Evolutionary conservation across 148 eudicot species (phyloP).

Genomic region (Beta vulgaris): DNA sequence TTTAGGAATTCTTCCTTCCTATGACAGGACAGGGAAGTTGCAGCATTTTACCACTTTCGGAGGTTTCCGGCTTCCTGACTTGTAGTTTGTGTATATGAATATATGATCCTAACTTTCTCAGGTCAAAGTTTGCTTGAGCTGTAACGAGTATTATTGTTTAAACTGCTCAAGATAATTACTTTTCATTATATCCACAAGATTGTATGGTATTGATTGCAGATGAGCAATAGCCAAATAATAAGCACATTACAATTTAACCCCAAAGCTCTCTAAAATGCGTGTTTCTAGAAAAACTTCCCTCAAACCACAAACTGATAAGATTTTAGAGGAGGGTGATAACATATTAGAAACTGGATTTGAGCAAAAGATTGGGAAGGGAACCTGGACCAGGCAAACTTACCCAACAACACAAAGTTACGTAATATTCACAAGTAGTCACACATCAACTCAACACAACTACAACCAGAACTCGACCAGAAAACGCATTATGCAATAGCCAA

Average conservation of each 20-base stretch:
- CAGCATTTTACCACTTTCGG: constrained; percentile 23
- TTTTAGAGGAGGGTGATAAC: no score
- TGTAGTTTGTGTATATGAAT: constrained; percentile 20
- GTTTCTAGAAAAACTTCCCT: no score
- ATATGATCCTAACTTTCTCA: constrained; percentile 7
- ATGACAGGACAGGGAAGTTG: constrained; percentile 41
- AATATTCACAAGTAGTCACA: not conserved
- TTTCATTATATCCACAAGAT: no score
- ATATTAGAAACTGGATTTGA: no score
- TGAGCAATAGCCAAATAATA: no score
- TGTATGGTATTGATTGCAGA: no score
- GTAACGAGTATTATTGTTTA: not conserved
- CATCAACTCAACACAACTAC: no score
- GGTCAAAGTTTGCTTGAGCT: constrained; percentile 9
- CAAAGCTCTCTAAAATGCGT: no score
- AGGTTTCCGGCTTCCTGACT: constrained; percentile 24
- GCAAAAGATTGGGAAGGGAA: not conserved
- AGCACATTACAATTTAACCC: no score
- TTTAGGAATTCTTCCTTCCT: constrained; percentile 42
- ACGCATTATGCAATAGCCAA: no score
- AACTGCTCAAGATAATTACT: not conserved
- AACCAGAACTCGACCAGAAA: no score
- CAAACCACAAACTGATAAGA: no score
- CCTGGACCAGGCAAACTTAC: not conserved
- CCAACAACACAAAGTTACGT: not conserved